Evolutionary conservation across 805 yeast genomes (phyloP), one percentile per base, ranked within the genome.

Genomic region (Sugiyamaella boreocaroliniensis): DNA sequence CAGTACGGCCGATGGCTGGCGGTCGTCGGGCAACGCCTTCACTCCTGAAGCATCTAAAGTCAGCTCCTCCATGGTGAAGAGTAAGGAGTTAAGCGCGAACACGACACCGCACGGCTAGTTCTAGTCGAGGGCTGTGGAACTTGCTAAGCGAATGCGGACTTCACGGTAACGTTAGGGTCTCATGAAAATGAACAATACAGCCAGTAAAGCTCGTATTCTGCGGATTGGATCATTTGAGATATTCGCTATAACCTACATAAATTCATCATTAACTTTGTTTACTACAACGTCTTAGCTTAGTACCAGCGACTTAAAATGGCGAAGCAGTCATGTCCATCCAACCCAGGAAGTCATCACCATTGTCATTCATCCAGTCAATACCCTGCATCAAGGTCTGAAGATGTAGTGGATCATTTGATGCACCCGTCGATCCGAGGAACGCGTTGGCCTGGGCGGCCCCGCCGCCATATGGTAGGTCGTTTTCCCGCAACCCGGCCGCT

Each of bases 261-360:
- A 22, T 22, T 22, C 26, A 22, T 22, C 26, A 22, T 22, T 22
- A 22, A 22, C 26, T 4, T 22, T 22, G 26, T 22, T 6, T 22
- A 22, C 26, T 22, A 22, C 6, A 22, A 22, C 26, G 6, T 22
- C 26, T 3, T 22, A 4, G 26, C 26, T 22, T 22, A 22, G 37
- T 10, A 29, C 10, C 10, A 32, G 37, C n/a, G 32, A 11, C 26
- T 47, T 44, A 53, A n/a, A 53, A 46, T 34, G 57, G 57, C n/a
- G 51, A 46, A 9, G 49, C 40, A 4, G 49, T 58, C 41, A 50
- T 52, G 32, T 88, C 96, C 73, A 90, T 86, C 96, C 96, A 90
- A 11, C 97, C 97, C 46, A 90, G 71, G 62, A 90, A 85, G 65
- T 90, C 97, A 64, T 90, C 97, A 45, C 76, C 78, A 49, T 82